phyloP scores from a whole-genome alignment of 768 basidiomycete species.

The Rhodotorula toruloides region DNA sequence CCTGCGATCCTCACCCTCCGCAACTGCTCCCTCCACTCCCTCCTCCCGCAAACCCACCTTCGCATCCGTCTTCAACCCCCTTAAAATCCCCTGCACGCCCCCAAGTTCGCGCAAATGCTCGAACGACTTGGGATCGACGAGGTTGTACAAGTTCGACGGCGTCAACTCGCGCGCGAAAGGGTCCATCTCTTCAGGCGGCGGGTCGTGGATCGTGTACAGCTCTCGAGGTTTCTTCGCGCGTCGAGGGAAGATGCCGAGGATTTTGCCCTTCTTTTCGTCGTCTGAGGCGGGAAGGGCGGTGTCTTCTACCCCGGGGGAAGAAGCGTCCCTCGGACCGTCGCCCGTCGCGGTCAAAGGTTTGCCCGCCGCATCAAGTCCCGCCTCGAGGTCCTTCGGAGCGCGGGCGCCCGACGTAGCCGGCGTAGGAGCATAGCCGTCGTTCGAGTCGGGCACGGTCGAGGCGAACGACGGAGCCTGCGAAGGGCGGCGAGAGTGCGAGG shows the following conservation, averaged over 20 bases:
- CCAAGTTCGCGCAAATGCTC: constrained; percentile 63
- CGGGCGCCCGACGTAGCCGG: neutral
- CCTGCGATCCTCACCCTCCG: constrained; percentile 50
- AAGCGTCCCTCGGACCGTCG: neutral
- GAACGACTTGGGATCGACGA: constrained; percentile 83
- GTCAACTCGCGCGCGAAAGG: constrained; percentile 28
- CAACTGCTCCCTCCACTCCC: neutral
- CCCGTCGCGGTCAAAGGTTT: constrained; percentile 1
- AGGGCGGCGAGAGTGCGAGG: constrained; percentile 10
- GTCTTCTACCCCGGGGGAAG: constrained; percentile 9
- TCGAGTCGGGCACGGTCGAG: constrained; percentile 32
- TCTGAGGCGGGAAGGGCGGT: constrained; percentile 4
- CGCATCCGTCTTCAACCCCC: constrained; percentile 65
- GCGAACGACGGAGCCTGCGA: constrained; percentile 33
- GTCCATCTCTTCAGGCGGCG: constrained; percentile 35
- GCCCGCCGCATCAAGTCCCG: constrained; percentile 1
- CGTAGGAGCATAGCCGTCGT: neutral
- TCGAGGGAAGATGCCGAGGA: constrained; percentile 14
- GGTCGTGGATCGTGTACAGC: constrained; percentile 12
- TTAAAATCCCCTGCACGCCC: constrained; percentile 62
- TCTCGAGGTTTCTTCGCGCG: neutral
- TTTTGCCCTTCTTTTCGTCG: neutral
- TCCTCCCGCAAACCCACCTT: constrained; percentile 46
- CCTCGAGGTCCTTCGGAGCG: constrained; percentile 12
- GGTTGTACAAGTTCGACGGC: constrained; percentile 43